phyloP scores from a whole-genome alignment of 2,329 filamentous ascomycete genomes.

The Penicillium olsonii region DNA sequence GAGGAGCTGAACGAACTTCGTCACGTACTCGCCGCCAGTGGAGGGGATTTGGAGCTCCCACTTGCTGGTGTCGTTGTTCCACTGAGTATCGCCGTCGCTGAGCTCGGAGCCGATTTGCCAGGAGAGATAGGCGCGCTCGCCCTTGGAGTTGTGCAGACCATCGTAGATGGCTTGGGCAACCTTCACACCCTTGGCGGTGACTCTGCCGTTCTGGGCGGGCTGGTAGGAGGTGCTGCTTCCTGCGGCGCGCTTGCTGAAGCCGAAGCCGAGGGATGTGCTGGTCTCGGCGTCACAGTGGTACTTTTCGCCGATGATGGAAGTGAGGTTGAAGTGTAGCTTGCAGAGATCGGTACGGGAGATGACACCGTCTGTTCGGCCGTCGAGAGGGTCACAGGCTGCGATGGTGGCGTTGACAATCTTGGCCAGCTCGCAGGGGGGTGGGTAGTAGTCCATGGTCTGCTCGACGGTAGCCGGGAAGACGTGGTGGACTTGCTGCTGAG shows the following conservation, averaged over 20 bases:
- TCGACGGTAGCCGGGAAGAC: slow-evolving; percentile 43
- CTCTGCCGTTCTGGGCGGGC: slow-evolving; percentile 34
- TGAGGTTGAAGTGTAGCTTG: slow-evolving; percentile 50
- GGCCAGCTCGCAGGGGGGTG: slow-evolving; percentile 38
- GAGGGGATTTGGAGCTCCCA: slow-evolving; percentile 35
- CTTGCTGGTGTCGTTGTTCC: slow-evolving; percentile 26
- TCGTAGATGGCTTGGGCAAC: slow-evolving; percentile 39
- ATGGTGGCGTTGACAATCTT: slow-evolving; percentile 56
- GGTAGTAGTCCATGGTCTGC: slow-evolving; percentile 44
- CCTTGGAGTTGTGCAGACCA: slow-evolving; percentile 44
- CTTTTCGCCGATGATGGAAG: slow-evolving; percentile 47
- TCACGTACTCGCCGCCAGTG: slow-evolving; percentile 43
- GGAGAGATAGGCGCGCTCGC: slow-evolving; percentile 44
- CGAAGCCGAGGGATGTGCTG: slow-evolving; percentile 29
- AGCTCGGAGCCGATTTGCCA: slow-evolving; percentile 31
- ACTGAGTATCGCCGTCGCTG: slow-evolving; percentile 25
- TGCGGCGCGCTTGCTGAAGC: slow-evolving; percentile 29
- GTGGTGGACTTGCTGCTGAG: slow-evolving; percentile 48
- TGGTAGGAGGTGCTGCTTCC: slow-evolving; percentile 23
- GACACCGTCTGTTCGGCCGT: slow-evolving; percentile 58
- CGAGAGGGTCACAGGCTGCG: slow-evolving; percentile 56
- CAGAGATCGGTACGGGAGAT: slow-evolving; percentile 53
- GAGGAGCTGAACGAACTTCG: slow-evolving; percentile 32
- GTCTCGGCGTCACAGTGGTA: slow-evolving; percentile 46
- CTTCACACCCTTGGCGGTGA: slow-evolving; percentile 29